Evolutionary conservation across 2,329 filamentous ascomycete genomes (phyloP), one percentile per base, ranked within the genome.

Genomic region (Didymella arachidicola): DNA sequence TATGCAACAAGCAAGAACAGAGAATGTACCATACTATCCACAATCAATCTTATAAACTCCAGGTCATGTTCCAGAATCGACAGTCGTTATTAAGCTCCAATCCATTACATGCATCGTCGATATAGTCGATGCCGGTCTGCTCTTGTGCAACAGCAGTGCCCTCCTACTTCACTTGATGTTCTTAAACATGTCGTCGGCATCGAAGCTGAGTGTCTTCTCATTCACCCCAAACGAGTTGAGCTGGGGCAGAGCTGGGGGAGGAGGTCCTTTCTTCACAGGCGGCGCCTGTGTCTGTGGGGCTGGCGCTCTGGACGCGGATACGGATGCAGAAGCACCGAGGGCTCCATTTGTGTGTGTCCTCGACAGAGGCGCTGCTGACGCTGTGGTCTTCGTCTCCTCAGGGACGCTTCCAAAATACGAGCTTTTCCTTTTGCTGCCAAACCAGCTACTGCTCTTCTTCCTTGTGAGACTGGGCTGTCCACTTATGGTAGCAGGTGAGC

Each of bases 371-470:
- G 47, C 44, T 8, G 30, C 27, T 8, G 30, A n/a, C 7, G 65
- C 57, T 30, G 57, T 34, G 44, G 59, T 71, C 62, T 72, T 72
- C 39, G 65, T 68, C 8, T 68, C 73, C 51, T 78, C 77, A 30
- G 71, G 69, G 34, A 77, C 66, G 16, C 69, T 62, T 6, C 72
- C 74, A 44, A 73, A 74, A 30, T 68, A 64, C 55, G 73, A 76
- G 52, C 57, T 60, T 7, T 51, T 66, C 69, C 76, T 77, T 61
- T 76, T 72, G 67, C 70, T 77, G 61, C 74, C 71, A 55, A 78
- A 78, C 77, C 77, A 79, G 61, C 75, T 73, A 39, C 69, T 68
- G 57, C 77, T 78, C 70, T 77, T 78, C 62, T 74, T 73, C 62
- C 73, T 64, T 45, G 51, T 68, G 52, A 75, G 64, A 36, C 69